Conservation (phyloP, 179 eudicot genomes). For the Silene noctiflora region DNA sequence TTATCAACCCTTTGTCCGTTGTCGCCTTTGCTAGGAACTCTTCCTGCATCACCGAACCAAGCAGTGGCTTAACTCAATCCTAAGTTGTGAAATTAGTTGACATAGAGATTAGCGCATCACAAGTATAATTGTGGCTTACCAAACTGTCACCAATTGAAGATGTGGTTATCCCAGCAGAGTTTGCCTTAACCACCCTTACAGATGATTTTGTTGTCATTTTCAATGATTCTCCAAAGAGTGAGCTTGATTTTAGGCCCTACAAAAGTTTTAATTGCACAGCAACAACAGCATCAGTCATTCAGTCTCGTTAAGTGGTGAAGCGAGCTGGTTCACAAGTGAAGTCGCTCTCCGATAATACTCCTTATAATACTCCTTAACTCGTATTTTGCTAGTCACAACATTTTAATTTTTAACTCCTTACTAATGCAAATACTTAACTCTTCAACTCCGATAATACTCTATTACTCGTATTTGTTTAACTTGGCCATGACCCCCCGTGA, state of each 20-base stretch:
- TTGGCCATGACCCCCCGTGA: no score
- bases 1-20: slow-evolving; percentile 72
- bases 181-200: slow-evolving; percentile 43
- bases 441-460: no score
- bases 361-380: no score
- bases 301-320: no score
- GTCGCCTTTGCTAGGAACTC: slow-evolving; percentile 86
- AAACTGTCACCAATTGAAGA: slow-evolving; percentile 92
- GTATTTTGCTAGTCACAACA: not conserved
- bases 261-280: not conserved
- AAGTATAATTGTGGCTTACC: slow-evolving; percentile 44
- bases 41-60: slow-evolving; percentile 47
- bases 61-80: no score
- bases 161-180: slow-evolving; percentile 51
- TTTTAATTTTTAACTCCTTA: not conserved
- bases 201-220: slow-evolving; percentile 58
- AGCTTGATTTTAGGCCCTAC: slow-evolving; percentile 83
- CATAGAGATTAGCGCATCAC: no score
- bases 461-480: no score
- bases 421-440: no score
- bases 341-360: no score
- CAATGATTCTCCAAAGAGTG: slow-evolving; percentile 69
- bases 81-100: not conserved
- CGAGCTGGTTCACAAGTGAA: no score
- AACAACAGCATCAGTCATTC: not conserved